phyloP scores from a whole-genome alignment of 116 monocot species.

The Papilionanthe hybrid region DNA sequence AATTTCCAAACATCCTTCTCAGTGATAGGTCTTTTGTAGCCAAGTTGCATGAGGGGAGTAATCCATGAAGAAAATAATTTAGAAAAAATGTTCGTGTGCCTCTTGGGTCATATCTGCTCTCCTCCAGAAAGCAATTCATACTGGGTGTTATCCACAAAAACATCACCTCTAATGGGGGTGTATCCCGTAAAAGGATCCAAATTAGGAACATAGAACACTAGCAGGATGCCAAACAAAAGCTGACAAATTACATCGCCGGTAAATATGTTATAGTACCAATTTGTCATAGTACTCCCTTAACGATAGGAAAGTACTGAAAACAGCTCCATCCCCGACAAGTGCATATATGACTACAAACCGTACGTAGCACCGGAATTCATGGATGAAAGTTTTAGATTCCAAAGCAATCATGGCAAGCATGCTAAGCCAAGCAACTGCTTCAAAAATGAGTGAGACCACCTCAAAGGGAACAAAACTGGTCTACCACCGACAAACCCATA shows the following conservation, averaged over 20 bases:
- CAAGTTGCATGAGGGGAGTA: constrained; percentile 91
- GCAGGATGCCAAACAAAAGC: constrained; percentile 78
- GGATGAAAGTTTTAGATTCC: constrained; percentile 81
- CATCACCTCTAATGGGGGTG: constrained; percentile 46
- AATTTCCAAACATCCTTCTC: constrained; percentile 99
- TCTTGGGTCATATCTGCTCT: constrained; percentile 88
- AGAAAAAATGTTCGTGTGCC: constrained; percentile 60
- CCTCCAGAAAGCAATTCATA: constrained; percentile 79
- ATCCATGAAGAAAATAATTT: constrained; percentile 87
- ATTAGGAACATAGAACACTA: constrained; percentile 61
- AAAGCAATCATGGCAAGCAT: constrained; percentile 53
- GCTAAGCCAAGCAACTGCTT: constrained; percentile 54
- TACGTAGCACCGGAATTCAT: constrained; percentile 86
- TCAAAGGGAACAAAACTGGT: constrained; percentile 75
- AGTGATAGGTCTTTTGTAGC: constrained; percentile 79
- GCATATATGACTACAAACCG: constrained; percentile 78
- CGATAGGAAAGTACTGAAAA: constrained; percentile 63
- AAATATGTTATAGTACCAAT: constrained; percentile 62
- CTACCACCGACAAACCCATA: constrained; percentile 47
- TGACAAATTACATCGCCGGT: constrained; percentile 60
- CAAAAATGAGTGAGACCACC: constrained; percentile 48
- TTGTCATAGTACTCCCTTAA: constrained; percentile 49
- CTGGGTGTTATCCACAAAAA: constrained; percentile 35
- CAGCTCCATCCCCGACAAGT: constrained; percentile 60
- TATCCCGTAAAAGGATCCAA: constrained; percentile 85